Base-by-base conservation (phyloP, 805 yeast genomes). In the Yamadazyma takamatsuzukensis region DNA sequence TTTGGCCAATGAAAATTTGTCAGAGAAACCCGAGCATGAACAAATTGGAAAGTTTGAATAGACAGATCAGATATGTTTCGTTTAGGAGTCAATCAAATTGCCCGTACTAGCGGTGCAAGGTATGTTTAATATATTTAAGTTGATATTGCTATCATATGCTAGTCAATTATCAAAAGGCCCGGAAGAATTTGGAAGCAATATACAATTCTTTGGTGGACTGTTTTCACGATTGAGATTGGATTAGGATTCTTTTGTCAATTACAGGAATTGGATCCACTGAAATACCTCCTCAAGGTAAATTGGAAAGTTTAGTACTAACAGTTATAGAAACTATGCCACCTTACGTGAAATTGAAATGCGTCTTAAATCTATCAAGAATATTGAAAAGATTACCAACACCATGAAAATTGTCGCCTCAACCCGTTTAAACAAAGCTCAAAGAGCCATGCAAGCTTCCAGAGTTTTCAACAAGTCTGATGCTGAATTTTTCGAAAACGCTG, bases 341-440 rank as follows among this genome's bases (percentile, higher is more conserved):
- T 77, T 93, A 63, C 90, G 97, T 74, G 98, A 93, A 70, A 94
- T 93, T 59, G 98, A 93, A 75, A 83, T 78, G 67, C 94, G 98
- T 75, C 80, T 93, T 61, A 93, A 93, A 75, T 87, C 97, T 47
- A 93, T 93, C 65, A 93, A 90, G 76, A 93, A 93, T 78, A 90
- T 93, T 65, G 97, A 93, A 73, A 93, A 93, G 76, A 93, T 93
- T 72, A 93, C 98, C 71, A 93, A 93, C 72, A 93, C 98, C 67
- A 93, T 93, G 97, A 93, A 89, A 76, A 83, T 93, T 69, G 98
- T 93, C 56, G 98, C 98, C 25, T 90, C 97, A 25, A 93, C 98
- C 51, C 83, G 96, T 72, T 78, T 93, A 64, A 74, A 78, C 61
- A 88, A 85, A 70, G 98, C 98, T 42, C 96, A 88, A 70, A 84